Evolutionary conservation across 2,329 filamentous ascomycete species (phyloP).

Genomic region (Aspergillus fumigatiaffinis): DNA sequence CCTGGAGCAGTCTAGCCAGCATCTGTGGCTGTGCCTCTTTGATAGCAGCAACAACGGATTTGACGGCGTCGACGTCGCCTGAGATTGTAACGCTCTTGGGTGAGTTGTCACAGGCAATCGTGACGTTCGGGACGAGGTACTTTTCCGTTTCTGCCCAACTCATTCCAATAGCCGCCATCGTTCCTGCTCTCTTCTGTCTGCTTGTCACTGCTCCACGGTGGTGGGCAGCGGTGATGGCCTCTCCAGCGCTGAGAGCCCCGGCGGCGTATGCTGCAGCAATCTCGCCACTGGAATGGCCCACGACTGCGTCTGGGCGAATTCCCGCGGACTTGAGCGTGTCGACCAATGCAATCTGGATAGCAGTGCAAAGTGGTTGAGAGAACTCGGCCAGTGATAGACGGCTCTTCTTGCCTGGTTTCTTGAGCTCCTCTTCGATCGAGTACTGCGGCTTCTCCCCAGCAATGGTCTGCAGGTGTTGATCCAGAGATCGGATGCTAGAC

Average conservation of each 20-base stretch:
- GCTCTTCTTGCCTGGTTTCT: background rate
- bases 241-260: constrained; percentile 2
- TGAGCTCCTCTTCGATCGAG: too few relatives aligned
- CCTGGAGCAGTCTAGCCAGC: constrained; percentile 10
- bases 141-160: background rate
- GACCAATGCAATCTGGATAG: constrained; percentile 16
- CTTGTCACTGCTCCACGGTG: constrained; percentile 4
- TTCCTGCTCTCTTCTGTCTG: background rate
- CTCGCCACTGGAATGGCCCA: constrained; percentile 20
- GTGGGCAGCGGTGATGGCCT: constrained; percentile 12
- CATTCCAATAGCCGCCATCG: constrained; percentile 12
- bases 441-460: too few relatives aligned
- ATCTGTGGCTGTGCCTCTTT: constrained; percentile 7
- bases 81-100: constrained; percentile 14
- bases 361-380: constrained; percentile 17
- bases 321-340: constrained; percentile 9
- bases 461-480: background rate
- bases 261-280: constrained; percentile 18
- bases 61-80: constrained; percentile 9
- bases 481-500: constrained; percentile 1
- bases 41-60: constrained; percentile 1
- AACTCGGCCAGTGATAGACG: constrained; percentile 6
- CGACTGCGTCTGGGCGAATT: constrained; percentile 7
- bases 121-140: constrained; percentile 1
- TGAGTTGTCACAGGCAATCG: constrained; percentile 15